phyloP scores from a whole-genome alignment of 2,329 filamentous ascomycete genomes.

The Periconia digitata region DNA sequence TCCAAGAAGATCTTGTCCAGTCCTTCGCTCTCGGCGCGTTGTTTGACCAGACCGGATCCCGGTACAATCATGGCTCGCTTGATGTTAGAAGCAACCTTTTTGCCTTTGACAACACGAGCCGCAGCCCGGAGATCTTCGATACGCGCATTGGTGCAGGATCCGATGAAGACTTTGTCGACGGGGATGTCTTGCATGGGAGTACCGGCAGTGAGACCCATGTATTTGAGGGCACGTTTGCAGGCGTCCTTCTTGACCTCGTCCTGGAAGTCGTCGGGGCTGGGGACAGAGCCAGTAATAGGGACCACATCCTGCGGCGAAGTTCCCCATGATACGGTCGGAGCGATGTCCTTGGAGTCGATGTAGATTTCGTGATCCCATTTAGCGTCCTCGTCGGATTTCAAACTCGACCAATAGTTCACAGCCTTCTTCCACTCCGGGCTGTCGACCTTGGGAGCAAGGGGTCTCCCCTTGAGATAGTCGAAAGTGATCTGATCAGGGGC shows the following conservation, averaged over 20 bases:
- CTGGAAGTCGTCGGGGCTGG: conserved; percentile 83
- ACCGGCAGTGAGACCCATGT: conserved; percentile 89
- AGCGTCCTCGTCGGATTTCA: conserved; percentile 84
- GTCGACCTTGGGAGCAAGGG: conserved; percentile 81
- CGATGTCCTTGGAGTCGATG: conserved; percentile 89
- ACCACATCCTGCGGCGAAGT: conserved; percentile 95
- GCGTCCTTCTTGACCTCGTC: conserved; percentile 78
- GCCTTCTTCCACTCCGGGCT: conserved; percentile 90
- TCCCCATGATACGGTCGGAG: conserved; percentile 94
- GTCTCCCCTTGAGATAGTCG: conserved; percentile 89
- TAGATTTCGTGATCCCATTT: conserved; percentile 88
- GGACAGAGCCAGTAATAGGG: conserved; percentile 89
- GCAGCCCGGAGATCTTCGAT: conserved; percentile 94
- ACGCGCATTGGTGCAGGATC: conserved; percentile 94
- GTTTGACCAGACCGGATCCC: conserved; percentile 91
- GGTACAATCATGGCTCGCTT: conserved; percentile 96
- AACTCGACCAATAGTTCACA: conserved; percentile 79
- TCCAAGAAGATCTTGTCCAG: conserved; percentile 90
- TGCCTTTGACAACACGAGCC: conserved; percentile 81
- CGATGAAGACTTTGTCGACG: conserved; percentile 96
- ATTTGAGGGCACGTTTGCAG: conserved; percentile 82
- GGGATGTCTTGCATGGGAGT: conserved; percentile 89
- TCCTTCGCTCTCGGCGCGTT: conserved; percentile 86
- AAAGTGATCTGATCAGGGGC: conserved; percentile 93
- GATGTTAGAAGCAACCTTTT: conserved; percentile 82